These are phyloP conservation scores for Babesia ovis DNA, from an alignment of 169 alveolate genomes.

Conservation along the genomic window DNA sequence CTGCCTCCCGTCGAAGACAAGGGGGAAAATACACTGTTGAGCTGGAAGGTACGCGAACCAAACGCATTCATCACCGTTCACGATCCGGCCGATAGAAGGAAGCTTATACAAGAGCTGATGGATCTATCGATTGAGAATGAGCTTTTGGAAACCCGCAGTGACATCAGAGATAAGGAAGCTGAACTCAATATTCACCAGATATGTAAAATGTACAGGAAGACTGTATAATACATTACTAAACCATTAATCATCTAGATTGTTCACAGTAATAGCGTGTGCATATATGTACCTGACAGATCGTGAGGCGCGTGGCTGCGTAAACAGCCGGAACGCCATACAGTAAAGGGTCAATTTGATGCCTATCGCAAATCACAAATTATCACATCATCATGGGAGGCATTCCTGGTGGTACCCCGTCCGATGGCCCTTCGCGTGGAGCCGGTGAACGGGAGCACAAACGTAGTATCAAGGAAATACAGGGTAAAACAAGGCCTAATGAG, in stretches of 20 bases:
- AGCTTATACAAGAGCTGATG: constrained; percentile 33
- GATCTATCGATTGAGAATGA: constrained; percentile 55
- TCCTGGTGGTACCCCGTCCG: not conserved
- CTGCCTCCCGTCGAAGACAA: not conserved
- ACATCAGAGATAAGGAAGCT: constrained; percentile 18
- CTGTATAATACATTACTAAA: not conserved
- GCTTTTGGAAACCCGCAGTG: constrained; percentile 33
- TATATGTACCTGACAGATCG: constrained; percentile 1
- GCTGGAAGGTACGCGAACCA: not conserved
- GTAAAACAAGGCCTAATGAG: not conserved
- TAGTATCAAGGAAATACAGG: not conserved
- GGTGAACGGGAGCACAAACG: constrained; percentile 19
- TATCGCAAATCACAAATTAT: not conserved
- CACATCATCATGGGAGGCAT: not conserved
- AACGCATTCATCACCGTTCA: not conserved
- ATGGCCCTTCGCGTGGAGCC: not conserved
- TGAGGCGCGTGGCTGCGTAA: constrained; percentile 5
- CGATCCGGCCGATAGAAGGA: constrained; percentile 33
- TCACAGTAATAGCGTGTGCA: not conserved
- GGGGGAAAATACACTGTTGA: not conserved
- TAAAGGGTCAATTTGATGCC: not conserved
- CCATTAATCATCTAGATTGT: not conserved
- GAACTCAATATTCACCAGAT: constrained; percentile 57
- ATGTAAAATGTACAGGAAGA: constrained; percentile 51
- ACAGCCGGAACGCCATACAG: not conserved